Base-by-base conservation (phyloP, 2,329 filamentous ascomycete species). In the Neurospora crassa region DNA sequence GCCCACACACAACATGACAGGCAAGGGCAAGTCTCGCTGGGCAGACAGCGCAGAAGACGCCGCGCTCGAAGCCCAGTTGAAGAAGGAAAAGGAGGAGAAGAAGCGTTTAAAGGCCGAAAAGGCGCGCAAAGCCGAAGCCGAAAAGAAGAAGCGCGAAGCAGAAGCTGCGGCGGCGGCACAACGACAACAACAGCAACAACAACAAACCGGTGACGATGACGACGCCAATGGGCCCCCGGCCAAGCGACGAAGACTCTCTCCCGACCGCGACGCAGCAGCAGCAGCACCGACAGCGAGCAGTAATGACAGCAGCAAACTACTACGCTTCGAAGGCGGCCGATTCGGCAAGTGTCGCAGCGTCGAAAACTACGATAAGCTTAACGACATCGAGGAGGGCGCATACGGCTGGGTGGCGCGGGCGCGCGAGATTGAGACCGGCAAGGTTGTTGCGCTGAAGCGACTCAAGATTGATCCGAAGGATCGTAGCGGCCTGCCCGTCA, bases 321-420 rank as follows among this genome's bases (percentile, higher is more conserved):
- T 97, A 59, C 89, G 91, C 12, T 94, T 96, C 78, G 87, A 91
- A 11, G 87, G 87, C 11, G 81, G 83, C 75, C 53, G 71, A 18
- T 97, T 94, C 89, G 86, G 88, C 69, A 84, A 83, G 71, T 92
- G 91, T 78, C 87, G 92, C 72, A 92, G 92, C 79, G 91, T 97
- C 37, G 91, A 95, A 78, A 91, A 93, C 78, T 99, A 94, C 82
- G 92, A 97, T 77, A 92, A 92, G 76, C 85, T 99, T 71, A 99
- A 99, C 80, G 92, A 96, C 79, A 99, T 99, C 77, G 96, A 98
- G 81, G 96, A 99, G 83, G 96, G 96, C 43, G 94, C 94, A 10
- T 99, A 99, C 81, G 96, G 96, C 67, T 95, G 91, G 88, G 96
- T 99, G 5, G 94, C 94, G 70, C 87, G 96, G 71, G 96, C 94